Conservation (phyloP, 1,284 basidiomycete genomes). For the Leccinum cinnamomeum region DNA sequence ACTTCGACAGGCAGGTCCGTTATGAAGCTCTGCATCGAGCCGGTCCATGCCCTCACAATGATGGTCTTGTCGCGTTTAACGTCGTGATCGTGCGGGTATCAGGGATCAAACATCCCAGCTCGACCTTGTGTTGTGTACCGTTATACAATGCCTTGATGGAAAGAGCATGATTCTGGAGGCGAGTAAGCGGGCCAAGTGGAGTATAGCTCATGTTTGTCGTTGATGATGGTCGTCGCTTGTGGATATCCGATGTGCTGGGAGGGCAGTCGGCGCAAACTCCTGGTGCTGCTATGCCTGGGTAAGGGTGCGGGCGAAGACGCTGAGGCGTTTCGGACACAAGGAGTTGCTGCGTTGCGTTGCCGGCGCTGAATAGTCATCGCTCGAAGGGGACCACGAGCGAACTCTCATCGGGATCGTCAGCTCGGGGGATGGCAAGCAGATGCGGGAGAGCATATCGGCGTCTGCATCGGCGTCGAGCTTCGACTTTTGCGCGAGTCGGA, state of each 20-base stretch:
- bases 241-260: constrained; percentile 20
- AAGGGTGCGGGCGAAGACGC: no score
- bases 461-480: no score
- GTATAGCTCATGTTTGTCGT: constrained; percentile 88
- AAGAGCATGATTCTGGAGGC: constrained; percentile 71
- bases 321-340: no score
- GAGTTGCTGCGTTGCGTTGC: no score
- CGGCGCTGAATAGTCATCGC: no score
- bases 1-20: constrained; percentile 76
- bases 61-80: constrained; percentile 71
- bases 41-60: constrained; percentile 73
- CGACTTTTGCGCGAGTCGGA: no score
- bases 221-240: constrained; percentile 66
- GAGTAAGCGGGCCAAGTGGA: constrained; percentile 88
- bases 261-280: no score
- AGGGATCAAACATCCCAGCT: constrained; percentile 68
- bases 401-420: no score
- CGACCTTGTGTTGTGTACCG: constrained; percentile 67
- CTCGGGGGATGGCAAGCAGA: no score
- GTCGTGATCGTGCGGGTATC: constrained; percentile 73
- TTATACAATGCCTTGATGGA: constrained; percentile 64
- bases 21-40: constrained; percentile 59
- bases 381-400: no score
- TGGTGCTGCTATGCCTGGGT: no score
- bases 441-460: no score